A percentile compares a stretch with the other conserved stretches of the same genome.
Conservation (phyloP, 768 basidiomycete species). For the Podaxis pistillaris region DNA sequence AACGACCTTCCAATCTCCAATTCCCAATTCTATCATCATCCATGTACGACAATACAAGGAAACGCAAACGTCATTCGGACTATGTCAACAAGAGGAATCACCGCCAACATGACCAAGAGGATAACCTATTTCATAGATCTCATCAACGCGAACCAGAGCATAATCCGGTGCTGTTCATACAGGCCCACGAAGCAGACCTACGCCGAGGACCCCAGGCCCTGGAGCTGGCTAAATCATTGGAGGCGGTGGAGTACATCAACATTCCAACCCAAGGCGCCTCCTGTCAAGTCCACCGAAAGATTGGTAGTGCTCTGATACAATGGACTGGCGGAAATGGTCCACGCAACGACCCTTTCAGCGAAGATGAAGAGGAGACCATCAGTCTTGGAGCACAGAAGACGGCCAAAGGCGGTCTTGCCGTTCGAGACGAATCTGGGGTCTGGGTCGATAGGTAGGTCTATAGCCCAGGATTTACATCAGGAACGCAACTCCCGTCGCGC, state of each 20-base stretch:
- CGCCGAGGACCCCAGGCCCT: slow-evolving; percentile 49
- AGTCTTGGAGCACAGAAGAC: slow-evolving; percentile 2
- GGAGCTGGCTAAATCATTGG: slow-evolving; percentile 36
- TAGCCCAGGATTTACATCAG: slow-evolving; percentile 6
- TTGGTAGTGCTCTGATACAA: slow-evolving; percentile 33
- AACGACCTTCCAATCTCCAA: no score
- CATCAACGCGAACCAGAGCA: slow-evolving; percentile 22
- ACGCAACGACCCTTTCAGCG: slow-evolving; percentile 15
- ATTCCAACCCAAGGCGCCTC: slow-evolving; percentile 11
- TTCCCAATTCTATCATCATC: background rate
- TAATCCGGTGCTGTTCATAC: slow-evolving; percentile 41
- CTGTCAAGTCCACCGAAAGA: slow-evolving; percentile 17
- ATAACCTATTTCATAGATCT: background rate
- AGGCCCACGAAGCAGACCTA: slow-evolving; percentile 78
- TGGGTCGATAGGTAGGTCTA: slow-evolving; percentile 85
- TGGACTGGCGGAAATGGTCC: slow-evolving; percentile 24
- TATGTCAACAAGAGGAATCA: background rate
- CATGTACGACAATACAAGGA: slow-evolving; percentile 4
- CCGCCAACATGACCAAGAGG: background rate
- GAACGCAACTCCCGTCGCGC: background rate
- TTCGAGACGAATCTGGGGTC: slow-evolving; percentile 29
- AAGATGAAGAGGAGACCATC: slow-evolving; percentile 25
- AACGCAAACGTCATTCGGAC: slow-evolving; percentile 12
- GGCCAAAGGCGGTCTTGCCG: background rate
- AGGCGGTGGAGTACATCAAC: slow-evolving; percentile 24